phyloP scores from a whole-genome alignment of 129 eudicot species.

The Tagetes patula region DNA sequence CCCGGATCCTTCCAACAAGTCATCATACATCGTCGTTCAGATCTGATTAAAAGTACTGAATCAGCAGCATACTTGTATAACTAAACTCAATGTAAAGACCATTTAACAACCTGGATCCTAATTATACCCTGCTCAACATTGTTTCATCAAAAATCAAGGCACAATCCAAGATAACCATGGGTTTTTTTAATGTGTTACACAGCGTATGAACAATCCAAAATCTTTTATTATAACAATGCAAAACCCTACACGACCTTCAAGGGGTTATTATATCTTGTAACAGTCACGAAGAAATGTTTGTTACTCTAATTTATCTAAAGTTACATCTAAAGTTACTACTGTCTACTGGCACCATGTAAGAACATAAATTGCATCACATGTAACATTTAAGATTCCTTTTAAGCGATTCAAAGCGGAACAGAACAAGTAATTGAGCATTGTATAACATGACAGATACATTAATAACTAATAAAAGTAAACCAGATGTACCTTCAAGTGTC shows the following conservation, averaged over 20 bases:
- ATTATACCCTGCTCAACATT: not conserved
- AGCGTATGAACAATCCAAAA: not conserved
- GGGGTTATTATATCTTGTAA: not conserved
- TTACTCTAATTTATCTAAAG: not conserved
- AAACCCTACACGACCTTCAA: not conserved
- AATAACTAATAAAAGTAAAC: not conserved
- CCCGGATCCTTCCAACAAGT: conserved; percentile 54
- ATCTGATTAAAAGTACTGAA: conserved; percentile 72
- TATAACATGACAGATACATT: not conserved
- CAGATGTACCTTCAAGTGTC: conserved; percentile 64
- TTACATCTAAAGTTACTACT: not conserved
- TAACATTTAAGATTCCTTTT: not conserved
- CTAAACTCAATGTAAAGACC: conserved; percentile 19
- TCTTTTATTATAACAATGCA: not conserved
- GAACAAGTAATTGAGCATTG: conserved; percentile 6
- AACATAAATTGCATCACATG: not conserved
- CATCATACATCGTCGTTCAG: conserved; percentile 88
- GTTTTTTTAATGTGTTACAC: not conserved
- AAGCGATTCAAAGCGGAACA: not conserved
- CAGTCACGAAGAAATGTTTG: not conserved
- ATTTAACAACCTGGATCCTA: conserved; percentile 19
- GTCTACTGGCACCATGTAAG: not conserved
- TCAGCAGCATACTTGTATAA: conserved; percentile 50
- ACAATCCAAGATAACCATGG: not conserved
- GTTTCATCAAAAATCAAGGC: conserved; percentile 7